Percentiles rank a stretch among this genome's conserved stretches.
Evolutionary conservation across 2,329 filamentous ascomycete species (phyloP).

Genomic region (Penicillium sclerotiorum): DNA sequence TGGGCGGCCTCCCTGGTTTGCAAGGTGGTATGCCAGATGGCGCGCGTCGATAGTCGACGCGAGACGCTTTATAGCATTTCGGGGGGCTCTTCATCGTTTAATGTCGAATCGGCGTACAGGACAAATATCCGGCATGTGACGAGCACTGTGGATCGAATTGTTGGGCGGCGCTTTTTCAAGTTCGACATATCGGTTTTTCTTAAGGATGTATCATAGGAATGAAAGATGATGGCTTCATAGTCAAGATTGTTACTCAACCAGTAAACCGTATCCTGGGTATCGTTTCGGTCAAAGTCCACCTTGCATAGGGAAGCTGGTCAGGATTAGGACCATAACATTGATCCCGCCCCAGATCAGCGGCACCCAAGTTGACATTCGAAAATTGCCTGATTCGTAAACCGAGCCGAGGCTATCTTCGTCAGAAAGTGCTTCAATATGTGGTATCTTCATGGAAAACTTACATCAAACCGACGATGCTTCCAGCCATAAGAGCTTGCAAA

Average conservation of each 20-base stretch:
- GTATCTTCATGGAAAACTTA: conserved; percentile 47
- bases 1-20: conserved; percentile 36
- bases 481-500: conserved; percentile 75
- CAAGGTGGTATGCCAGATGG: conserved; percentile 47
- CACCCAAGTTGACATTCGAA: conserved; percentile 92
- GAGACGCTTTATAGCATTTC: conserved; percentile 9
- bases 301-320: conserved; percentile 92
- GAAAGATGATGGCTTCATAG: conserved; percentile 6
- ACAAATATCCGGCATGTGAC: conserved; percentile 19
- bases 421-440: neutral
- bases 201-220: conserved; percentile 22
- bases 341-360: conserved; percentile 86
- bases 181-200: conserved; percentile 13
- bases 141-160: conserved; percentile 11
- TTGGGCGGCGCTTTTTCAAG: conserved; percentile 17
- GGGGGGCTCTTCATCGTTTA: too few relatives aligned
- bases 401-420: conserved; percentile 75
- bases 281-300: conserved; percentile 67
- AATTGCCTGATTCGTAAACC: conserved; percentile 79
- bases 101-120: conserved; percentile 22
- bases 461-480: conserved; percentile 80
- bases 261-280: conserved; percentile 12
- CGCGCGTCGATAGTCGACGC: conserved; percentile 56
- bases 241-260: neutral
- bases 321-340: conserved; percentile 77